Evolutionary conservation across 2,329 filamentous ascomycete genomes (phyloP).

Genomic region (Plectosphaerella cucumerina): DNA sequence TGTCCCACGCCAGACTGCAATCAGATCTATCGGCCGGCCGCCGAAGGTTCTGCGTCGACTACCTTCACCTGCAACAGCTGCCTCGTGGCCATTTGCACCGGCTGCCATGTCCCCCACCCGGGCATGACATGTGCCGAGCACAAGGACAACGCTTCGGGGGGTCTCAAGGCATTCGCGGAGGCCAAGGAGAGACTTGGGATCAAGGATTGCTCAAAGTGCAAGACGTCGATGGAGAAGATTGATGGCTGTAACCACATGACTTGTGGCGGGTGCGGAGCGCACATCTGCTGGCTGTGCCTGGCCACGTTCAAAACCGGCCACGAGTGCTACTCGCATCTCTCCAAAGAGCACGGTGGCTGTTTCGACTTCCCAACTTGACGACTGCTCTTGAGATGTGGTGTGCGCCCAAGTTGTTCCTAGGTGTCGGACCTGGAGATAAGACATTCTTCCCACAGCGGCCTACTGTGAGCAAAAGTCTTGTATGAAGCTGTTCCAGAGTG

Average conservation of each 20-base stretch:
- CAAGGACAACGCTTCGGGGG: constrained; percentile 18
- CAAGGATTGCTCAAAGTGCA: constrained; percentile 36
- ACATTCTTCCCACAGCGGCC: too few relatives aligned
- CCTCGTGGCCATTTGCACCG: constrained; percentile 25
- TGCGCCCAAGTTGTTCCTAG: too few relatives aligned
- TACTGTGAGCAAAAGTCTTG: too few relatives aligned
- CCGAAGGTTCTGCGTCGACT: not conserved
- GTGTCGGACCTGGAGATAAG: too few relatives aligned
- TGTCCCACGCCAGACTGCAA: constrained; percentile 40
- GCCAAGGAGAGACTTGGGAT: constrained; percentile 29
- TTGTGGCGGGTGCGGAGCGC: constrained; percentile 32
- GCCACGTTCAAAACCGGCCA: constrained; percentile 19
- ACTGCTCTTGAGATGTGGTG: not conserved
- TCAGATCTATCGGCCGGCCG: constrained; percentile 31
- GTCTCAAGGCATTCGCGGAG: constrained; percentile 18
- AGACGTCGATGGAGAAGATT: constrained; percentile 34
- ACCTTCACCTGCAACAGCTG: constrained; percentile 31
- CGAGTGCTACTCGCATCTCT: constrained; percentile 22
- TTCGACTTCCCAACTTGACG: not conserved
- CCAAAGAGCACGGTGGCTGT: constrained; percentile 11
- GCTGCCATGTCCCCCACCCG: constrained; percentile 28
- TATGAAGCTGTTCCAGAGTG: too few relatives aligned
- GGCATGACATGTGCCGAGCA: constrained; percentile 28
- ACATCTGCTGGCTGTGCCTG: constrained; percentile 47
- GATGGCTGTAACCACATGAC: constrained; percentile 43